Conservation (phyloP, 192 early-diverging fungal species). For the Coemansia sp. region DNA sequence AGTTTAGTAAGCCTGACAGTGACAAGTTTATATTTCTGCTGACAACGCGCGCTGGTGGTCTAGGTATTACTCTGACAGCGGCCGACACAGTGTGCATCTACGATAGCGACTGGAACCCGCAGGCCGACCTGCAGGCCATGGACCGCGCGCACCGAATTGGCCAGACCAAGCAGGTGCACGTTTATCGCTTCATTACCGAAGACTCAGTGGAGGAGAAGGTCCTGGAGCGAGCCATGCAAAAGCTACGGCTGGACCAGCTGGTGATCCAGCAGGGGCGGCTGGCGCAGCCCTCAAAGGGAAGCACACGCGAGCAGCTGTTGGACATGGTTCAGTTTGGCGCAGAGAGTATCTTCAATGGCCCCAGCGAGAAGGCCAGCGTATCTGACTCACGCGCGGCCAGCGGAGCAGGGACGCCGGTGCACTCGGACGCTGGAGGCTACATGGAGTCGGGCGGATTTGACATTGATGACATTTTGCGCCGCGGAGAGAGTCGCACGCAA, state of each 20-base stretch:
- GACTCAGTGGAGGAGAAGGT: slow-evolving; percentile 98
- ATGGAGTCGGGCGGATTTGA: slow-evolving; percentile 22
- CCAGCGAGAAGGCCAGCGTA: slow-evolving; percentile 12
- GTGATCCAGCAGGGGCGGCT: slow-evolving; percentile 97
- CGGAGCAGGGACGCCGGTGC: slow-evolving; percentile 26
- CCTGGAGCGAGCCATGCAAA: slow-evolving; percentile 94
- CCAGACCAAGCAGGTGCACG: slow-evolving; percentile 96
- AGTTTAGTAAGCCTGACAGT: slow-evolving; percentile 86
- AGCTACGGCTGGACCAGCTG: slow-evolving; percentile 91
- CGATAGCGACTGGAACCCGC: slow-evolving; percentile 95
- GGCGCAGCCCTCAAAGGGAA: slow-evolving; percentile 65
- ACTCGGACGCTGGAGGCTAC: slow-evolving; percentile 45
- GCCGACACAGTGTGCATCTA: slow-evolving; percentile 96
- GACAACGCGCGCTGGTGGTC: slow-evolving; percentile 94
- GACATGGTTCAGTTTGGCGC: slow-evolving; percentile 98
- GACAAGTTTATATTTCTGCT: slow-evolving; percentile 94
- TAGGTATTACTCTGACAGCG: slow-evolving; percentile 95
- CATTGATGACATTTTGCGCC: slow-evolving; percentile 82
- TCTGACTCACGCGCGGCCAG: slow-evolving; percentile 30
- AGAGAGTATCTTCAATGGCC: slow-evolving; percentile 69
- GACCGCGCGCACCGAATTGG: slow-evolving; percentile 99
- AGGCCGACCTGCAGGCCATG: slow-evolving; percentile 89
- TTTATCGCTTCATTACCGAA: slow-evolving; percentile 96
- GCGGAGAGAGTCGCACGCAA: slow-evolving; percentile 83
- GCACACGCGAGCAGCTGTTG: slow-evolving; percentile 60